Evolutionary conservation across 176 grass and related monocot species (phyloP), one percentile per base, ranked within the genome.

Genomic region (Olyra latifolia): DNA sequence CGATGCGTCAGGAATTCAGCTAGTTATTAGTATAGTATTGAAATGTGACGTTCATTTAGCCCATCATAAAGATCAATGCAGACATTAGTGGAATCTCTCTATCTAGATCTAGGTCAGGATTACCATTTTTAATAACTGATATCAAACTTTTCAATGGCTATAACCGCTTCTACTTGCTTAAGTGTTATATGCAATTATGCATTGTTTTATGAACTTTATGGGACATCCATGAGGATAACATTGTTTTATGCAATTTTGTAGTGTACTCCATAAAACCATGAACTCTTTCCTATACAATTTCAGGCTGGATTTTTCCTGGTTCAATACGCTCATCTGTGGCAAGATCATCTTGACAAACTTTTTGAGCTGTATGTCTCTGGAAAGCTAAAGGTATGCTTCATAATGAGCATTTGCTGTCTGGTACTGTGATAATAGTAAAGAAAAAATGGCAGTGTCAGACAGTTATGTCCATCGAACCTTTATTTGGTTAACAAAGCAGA

Each of bases 231-330:
- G 41, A 69, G n/a, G n/a, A n/a, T n/a, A n/a, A n/a, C n/a, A n/a
- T n/a, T n/a, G n/a, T n/a, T n/a, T n/a, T n/a, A n/a, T n/a, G n/a
- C n/a, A n/a, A n/a, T n/a, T n/a, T n/a, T 70, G 10, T 23, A 61
- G 27, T 52, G 35, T 80, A 35, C 19, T 57, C 38, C 52, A 56
- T 27, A 17, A 8, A 44, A 57, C 19, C 35, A 16, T 46, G 14
- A 63, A 12, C 17, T 66, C 12, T 15, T 75, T 46, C 24, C 58
- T 53, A 42, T 64, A 19, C 28, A 28, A 81, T 81, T 56, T 74
- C 86, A 95, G 92, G 92, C 89, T 87, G 92, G 92, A 4, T 95
- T 91, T 87, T 95, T 95, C 60, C 87, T 95, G 38, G 40, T 91
- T 72, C 89, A 95, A 38, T 74, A 87, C 62, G 87, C 92, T 76